Conservation (phyloP, 768 basidiomycete genomes). For the Gloeopeniophorella convolvens region DNA sequence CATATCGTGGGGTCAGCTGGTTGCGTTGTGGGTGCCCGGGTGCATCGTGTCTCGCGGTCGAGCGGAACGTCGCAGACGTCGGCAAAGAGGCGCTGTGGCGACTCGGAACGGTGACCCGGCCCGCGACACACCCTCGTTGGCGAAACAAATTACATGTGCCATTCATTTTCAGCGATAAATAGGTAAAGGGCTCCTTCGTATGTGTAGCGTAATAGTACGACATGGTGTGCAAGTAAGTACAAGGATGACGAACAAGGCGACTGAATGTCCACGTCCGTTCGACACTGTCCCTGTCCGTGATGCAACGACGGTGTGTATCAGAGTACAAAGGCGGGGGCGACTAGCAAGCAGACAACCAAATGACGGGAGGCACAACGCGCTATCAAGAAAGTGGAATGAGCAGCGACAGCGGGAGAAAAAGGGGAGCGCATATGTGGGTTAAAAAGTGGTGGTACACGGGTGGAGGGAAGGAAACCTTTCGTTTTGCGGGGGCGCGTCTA, state of each 20-base stretch:
- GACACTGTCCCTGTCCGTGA: constrained; percentile 39
- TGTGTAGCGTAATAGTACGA: constrained; percentile 16
- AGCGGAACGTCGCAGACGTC: too few relatives aligned
- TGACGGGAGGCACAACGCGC: too few relatives aligned
- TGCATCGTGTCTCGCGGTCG: too few relatives aligned
- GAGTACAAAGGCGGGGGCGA: too few relatives aligned
- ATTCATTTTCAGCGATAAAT: not conserved
- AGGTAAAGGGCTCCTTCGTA: constrained; percentile 8
- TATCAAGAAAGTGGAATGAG: too few relatives aligned
- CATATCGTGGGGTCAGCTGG: not conserved
- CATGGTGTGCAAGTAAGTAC: constrained; percentile 35
- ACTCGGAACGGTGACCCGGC: too few relatives aligned
- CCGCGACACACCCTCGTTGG: too few relatives aligned
- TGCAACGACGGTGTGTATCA: constrained; percentile 26
- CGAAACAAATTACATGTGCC: too few relatives aligned
- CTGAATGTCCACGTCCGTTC: constrained; percentile 52
- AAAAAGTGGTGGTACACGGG: constrained; percentile 8
- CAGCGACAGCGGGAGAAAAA: not conserved
- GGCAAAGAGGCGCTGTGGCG: too few relatives aligned
- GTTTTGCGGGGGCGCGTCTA: not conserved
- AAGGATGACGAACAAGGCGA: constrained; percentile 43
- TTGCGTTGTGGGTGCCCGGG: too few relatives aligned
- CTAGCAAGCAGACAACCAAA: constrained; percentile 12
- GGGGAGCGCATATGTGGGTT: not conserved
- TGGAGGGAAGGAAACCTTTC: not conserved